Evolutionary conservation across 1,139 yeast genomes (phyloP).

Genomic region (Magnusiomyces clavatus): DNA sequence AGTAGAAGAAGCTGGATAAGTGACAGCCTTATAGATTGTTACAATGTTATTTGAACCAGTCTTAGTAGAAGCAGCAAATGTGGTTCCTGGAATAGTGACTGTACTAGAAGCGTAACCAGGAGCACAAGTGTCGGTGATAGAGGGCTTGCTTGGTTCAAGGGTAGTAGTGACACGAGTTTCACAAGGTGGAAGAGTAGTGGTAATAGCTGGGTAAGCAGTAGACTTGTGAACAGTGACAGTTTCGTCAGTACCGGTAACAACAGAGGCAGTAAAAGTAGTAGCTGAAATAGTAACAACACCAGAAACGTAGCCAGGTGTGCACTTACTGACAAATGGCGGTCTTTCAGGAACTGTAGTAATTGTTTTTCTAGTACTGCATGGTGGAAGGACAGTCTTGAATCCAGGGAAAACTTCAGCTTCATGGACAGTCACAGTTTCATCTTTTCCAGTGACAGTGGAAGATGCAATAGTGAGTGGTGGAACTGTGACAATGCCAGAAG

Average conservation of each 20-base stretch:
- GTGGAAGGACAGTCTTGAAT: slow-evolving; percentile 14
- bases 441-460: slow-evolving; percentile 11
- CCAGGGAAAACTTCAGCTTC: slow-evolving; percentile 16
- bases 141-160: no score
- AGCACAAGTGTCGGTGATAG: no score
- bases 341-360: neutral
- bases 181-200: no score
- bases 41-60: slow-evolving; percentile 10
- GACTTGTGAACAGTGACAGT: no score
- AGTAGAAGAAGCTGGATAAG: no score
- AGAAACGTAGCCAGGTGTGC: slow-evolving; percentile 13
- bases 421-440: slow-evolving; percentile 11
- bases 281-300: neutral
- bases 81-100: neutral
- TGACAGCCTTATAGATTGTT: slow-evolving; percentile 8
- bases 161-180: no score
- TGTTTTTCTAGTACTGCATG: slow-evolving; percentile 6
- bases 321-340: neutral
- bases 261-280: no score
- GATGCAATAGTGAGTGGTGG: slow-evolving; percentile 1
- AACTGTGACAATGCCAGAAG: neutral
- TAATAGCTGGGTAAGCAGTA: no score
- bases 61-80: neutral
- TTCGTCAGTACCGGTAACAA: no score
- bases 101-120: no score